Conservation (phyloP, 2,329 filamentous ascomycete species). For the Tothia fuscella region DNA sequence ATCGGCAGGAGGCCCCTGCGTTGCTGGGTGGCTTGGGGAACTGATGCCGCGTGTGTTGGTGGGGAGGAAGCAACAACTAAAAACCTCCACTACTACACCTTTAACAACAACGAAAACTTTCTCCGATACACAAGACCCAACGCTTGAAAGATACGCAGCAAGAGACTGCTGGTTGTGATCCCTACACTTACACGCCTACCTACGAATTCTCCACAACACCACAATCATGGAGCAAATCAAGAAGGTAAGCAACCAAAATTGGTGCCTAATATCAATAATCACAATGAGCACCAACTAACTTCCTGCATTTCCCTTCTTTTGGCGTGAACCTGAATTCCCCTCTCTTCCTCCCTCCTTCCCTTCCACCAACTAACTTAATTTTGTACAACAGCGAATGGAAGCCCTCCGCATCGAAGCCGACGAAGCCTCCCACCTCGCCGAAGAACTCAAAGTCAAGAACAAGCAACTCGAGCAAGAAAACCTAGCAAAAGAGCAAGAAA, state of each 20-base stretch:
- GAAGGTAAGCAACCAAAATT: constrained; percentile 22
- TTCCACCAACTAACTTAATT: neutral
- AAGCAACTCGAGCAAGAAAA: constrained; percentile 92
- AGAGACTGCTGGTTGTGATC: too few relatives aligned
- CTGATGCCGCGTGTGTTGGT: neutral
- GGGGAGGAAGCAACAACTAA: neutral
- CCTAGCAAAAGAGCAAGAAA: constrained; percentile 93
- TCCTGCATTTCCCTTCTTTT: neutral
- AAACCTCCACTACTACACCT: too few relatives aligned
- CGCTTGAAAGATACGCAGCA: too few relatives aligned
- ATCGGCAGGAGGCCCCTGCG: neutral
- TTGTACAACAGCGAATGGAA: constrained; percentile 67
- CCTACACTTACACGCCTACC: too few relatives aligned
- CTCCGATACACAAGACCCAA: too few relatives aligned
- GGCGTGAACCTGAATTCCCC: neutral
- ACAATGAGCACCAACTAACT: neutral
- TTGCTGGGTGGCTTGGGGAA: neutral
- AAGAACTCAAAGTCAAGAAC: constrained; percentile 78
- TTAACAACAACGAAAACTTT: too few relatives aligned
- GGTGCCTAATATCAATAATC: constrained; percentile 3
- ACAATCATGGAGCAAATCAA: constrained; percentile 31
- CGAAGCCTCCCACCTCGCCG: constrained; percentile 65
- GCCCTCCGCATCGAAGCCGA: constrained; percentile 89
- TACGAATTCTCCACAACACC: neutral
- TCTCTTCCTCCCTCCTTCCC: neutral